A percentile compares a stretch with the other conserved stretches of the same genome.
phyloP scores from a whole-genome alignment of 164 flowering plant species.

The Tetrastigma voinierianum region DNA sequence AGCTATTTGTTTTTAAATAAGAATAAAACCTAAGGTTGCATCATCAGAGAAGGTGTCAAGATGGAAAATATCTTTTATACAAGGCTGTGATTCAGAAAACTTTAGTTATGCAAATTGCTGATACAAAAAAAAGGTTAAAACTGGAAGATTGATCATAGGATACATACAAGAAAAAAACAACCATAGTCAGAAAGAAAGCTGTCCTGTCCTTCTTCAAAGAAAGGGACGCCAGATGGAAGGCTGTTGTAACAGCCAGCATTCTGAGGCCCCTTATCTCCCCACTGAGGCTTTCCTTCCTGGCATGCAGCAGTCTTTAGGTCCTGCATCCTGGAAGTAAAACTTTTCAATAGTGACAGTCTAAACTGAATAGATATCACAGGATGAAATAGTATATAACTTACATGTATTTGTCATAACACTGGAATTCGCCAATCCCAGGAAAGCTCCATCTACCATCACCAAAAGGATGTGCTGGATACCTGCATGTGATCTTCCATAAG shows the following conservation, averaged over 20 bases:
- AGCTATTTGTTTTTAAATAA: too few species aligned
- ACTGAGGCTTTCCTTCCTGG: constrained; percentile 50
- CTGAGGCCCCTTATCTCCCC: constrained; percentile 58
- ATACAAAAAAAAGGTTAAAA: constrained; percentile 1
- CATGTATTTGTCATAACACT: constrained; percentile 70
- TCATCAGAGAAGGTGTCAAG: too few species aligned
- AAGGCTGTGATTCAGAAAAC: too few species aligned
- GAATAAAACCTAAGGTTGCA: too few species aligned
- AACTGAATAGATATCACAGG: constrained; percentile 1
- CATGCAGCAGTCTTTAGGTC: constrained; percentile 46
- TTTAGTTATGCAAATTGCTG: background rate
- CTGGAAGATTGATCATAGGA: background rate
- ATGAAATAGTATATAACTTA: constrained; percentile 14
- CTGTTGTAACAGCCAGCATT: constrained; percentile 58
- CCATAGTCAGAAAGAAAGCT: constrained; percentile 62
- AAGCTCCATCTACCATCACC: constrained; percentile 57
- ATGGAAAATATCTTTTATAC: too few species aligned
- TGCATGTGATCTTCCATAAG: constrained; percentile 22
- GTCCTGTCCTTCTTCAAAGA: constrained; percentile 52
- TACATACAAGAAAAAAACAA: constrained; percentile 53
- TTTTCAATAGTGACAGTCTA: constrained; percentile 3
- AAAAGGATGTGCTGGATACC: constrained; percentile 64
- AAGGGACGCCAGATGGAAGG: constrained; percentile 45
- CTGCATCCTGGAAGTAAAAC: constrained; percentile 37
- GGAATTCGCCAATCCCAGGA: constrained; percentile 69